Base-by-base conservation (phyloP, 208 protist species). In the Trypanosoma boissoni region DNA sequence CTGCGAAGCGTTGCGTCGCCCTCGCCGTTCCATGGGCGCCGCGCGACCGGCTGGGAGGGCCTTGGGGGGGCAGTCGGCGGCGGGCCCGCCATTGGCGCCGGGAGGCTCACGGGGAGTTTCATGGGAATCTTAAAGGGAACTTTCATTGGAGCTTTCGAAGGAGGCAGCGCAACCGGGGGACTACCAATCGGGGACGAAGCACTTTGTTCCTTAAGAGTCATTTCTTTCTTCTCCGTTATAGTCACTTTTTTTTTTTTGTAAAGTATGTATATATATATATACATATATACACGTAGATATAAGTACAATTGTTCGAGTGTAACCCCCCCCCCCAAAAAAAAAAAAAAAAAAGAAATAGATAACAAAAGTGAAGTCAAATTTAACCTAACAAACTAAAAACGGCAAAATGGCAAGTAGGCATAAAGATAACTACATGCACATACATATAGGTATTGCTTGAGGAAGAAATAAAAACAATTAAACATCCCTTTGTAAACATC, bases 131-230 rank as follows among this genome's bases (percentile, higher is more conserved):
- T 72, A 45, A 79, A 73, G 0, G 88, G 80, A 6, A 86, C 73
- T 71, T 91, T 92, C 57, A 79, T 74, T 16, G 88, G 82, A 27
- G 77, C 37, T 54, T 80, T 78, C 3, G 64, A 72, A 12, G 88
- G 83, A 14, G 74, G 34, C 34, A 16, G 34, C 34, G 34, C 58
- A 18, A 59, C 4, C 7, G 55, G 20, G 21, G 43, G 52, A 21
- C 49, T 41, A 26, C 32, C 53, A 37, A 16, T 37, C 26, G 55
- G 41, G 1, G 16, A 3, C 39, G 8, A 23, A 6, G 34, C 34
- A 12, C 34, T 14, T n/a, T 14, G 10, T 14, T 14, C 44, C 6
- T n/a, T 50, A 6, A 10, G 44, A 6, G 26, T 14, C 44, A 14
- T 14, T 14, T 6, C 44, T 6, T 29, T 50, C 9, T 6, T 12